Conservation (phyloP, 2,329 filamentous ascomycete species). For the Clonostachys sp. region DNA sequence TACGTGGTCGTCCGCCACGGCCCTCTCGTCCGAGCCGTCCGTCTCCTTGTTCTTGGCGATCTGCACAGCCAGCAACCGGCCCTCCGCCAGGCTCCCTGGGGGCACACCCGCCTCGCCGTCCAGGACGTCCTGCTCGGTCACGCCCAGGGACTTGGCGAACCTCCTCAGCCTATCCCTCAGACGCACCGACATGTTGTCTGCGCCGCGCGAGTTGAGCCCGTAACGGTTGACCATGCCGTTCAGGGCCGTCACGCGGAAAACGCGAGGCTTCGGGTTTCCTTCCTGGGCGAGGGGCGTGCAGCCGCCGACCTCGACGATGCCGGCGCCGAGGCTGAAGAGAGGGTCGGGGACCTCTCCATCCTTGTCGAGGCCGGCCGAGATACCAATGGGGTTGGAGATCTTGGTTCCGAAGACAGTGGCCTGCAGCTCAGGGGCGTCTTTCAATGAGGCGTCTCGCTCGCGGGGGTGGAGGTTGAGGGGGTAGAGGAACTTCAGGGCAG, state of each 20-base stretch:
- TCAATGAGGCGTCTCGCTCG: conserved; percentile 57
- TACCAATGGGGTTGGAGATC: conserved; percentile 83
- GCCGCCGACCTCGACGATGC: conserved; percentile 88
- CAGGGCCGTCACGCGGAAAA: conserved; percentile 80
- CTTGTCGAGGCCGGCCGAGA: conserved; percentile 95
- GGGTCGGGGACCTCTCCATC: conserved; percentile 83
- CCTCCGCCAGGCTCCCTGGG: conserved; percentile 72
- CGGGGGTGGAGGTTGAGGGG: conserved; percentile 73
- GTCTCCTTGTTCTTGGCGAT: conserved; percentile 97
- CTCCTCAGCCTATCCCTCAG: conserved; percentile 73
- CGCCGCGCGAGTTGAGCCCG: conserved; percentile 87
- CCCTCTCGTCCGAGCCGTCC: conserved; percentile 76
- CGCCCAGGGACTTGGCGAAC: conserved; percentile 68
- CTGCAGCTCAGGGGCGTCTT: conserved; percentile 21
- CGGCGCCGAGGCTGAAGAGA: conserved; percentile 79
- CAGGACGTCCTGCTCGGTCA: conserved; percentile 70
- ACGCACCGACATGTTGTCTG: conserved; percentile 77
- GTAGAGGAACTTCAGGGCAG: conserved; percentile 67
- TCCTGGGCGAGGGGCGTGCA: conserved; percentile 82
- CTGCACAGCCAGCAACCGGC: conserved; percentile 82
- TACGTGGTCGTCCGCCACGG: conserved; percentile 79
- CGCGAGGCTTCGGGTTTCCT: conserved; percentile 82
- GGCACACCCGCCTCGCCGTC: conserved; percentile 73
- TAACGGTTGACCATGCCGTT: conserved; percentile 94
- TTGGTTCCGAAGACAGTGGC: conserved; percentile 67